Base-by-base conservation (phyloP, 2,329 filamentous ascomycete genomes). In the Diaporthe velutina region DNA sequence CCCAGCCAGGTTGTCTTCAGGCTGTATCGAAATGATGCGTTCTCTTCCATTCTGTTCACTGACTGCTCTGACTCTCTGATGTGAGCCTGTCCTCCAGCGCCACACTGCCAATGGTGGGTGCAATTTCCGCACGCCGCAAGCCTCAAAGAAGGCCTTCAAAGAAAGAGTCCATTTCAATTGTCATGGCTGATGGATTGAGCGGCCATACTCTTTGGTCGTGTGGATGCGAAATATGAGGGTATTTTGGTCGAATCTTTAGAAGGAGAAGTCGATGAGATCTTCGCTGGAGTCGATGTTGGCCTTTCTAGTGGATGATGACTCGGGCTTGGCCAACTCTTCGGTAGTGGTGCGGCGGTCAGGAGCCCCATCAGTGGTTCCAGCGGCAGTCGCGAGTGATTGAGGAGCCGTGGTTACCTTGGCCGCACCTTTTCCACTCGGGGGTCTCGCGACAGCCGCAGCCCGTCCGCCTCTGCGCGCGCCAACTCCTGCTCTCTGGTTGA, bases 221-320 rank as follows among this genome's bases (percentile, higher is more conserved):
- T 54, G 4, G 55, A 5, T 25, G 30, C 38, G n/a, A 22, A 55
- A 35, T 5, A 17, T n/a, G 22, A 28, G 19, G 35, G 40, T 54
- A 19, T 5, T 25, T 9, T 54, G 33, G 45, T 19, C 33, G 25
- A 28, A 7, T 6, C 2, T 45, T 33, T 25, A 72, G 4, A 54
- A 40, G 35, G 33, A 15, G 58, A 72, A 42, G 33, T 35, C 33
- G 57, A 72, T 72, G 22, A 72, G 70, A 48, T 72, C 45, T n/a
- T 64, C 57, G 30, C 70, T 60, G 45, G 60, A 72, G 2, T 35
- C 70, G 10, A 25, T 15, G 9, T n/a, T 54, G 33, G 45, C 30
- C 17, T 40, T 68, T 5, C 15, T 19, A n/a, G 57, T 13, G 19
- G 48, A 28, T 12, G 48, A 28, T 28, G n/a, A 4, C 5, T 64